These are phyloP conservation scores for Sungouiozyma ichnusensis DNA, from an alignment of 805 yeast species.

Conservation along the genomic window DNA sequence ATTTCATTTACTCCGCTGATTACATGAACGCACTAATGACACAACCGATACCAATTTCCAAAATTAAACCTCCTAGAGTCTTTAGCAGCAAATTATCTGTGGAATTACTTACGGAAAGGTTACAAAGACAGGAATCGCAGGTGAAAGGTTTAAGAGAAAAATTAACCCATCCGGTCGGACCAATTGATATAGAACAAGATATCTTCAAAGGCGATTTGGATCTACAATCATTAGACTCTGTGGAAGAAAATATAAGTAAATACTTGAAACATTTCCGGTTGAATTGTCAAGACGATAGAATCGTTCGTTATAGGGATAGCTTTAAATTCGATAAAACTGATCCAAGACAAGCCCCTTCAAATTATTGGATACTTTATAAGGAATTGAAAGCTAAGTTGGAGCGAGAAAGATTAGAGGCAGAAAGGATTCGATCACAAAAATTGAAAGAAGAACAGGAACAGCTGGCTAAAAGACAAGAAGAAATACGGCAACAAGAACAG, in stretches of 20 bases:
- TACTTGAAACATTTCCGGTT: constrained; percentile 9
- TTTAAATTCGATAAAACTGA: constrained; percentile 10
- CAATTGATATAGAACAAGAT: background rate
- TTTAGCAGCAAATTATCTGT: background rate
- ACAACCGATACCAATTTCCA: constrained; percentile 15
- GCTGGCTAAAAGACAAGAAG: constrained; percentile 1
- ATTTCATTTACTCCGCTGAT: constrained; percentile 16
- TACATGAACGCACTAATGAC: constrained; percentile 18
- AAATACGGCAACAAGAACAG: constrained; percentile 3
- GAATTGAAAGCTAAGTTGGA: constrained; percentile 5
- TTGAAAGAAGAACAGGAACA: constrained; percentile 3
- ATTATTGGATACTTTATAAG: constrained; percentile 22
- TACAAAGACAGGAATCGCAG: background rate
- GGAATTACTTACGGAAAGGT: constrained; percentile 1
- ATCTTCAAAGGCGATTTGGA: background rate
- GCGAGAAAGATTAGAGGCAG: constrained; percentile 5
- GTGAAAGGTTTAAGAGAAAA: constrained; percentile 1
- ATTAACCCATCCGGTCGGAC: background rate
- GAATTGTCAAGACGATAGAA: constrained; percentile 11
- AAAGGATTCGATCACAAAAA: constrained; percentile 1
- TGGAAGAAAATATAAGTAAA: constrained; percentile 6
- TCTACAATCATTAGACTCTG: constrained; percentile 1
- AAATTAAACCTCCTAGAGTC: constrained; percentile 13
- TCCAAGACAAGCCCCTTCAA: constrained; percentile 23
- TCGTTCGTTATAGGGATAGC: constrained; percentile 11